These are phyloP conservation scores for Babjeviella inositovora DNA, from an alignment of 805 yeast species.

Conservation along the genomic window DNA sequence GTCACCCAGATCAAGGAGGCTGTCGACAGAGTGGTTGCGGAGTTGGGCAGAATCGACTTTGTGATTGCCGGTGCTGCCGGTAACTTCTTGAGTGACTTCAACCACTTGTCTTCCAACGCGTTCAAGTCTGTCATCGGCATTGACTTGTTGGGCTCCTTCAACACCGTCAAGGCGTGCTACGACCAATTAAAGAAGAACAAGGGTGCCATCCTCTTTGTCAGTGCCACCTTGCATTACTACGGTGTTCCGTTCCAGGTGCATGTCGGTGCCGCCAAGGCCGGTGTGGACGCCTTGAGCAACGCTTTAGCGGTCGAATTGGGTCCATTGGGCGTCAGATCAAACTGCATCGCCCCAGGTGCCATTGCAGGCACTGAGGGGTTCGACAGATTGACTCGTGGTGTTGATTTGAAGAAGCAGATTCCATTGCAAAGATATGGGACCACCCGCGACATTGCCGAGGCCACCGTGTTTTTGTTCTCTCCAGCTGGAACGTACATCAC, in stretches of 20 bases:
- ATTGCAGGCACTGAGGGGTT: conserved; percentile 82
- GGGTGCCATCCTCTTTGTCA: conserved; percentile 65
- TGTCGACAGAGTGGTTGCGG: conserved; percentile 43
- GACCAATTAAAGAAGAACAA: conserved; percentile 44
- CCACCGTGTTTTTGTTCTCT: conserved; percentile 73
- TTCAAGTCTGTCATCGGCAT: conserved; percentile 79
- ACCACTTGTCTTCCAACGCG: conserved; percentile 68
- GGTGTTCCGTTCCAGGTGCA: conserved; percentile 85
- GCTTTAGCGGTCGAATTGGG: conserved; percentile 86
- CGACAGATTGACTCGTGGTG: conserved; percentile 35
- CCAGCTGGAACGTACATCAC: conserved; percentile 67
- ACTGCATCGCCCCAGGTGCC: conserved; percentile 86
- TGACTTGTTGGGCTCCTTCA: conserved; percentile 78
- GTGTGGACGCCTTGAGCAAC: conserved; percentile 75
- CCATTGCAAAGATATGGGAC: conserved; percentile 59
- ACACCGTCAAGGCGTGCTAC: conserved; percentile 74
- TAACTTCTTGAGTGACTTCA: conserved; percentile 71
- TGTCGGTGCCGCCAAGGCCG: conserved; percentile 93
- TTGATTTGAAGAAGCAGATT: conserved; percentile 24
- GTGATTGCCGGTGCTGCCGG: conserved; percentile 97
- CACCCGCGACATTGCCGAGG: conserved; percentile 70
- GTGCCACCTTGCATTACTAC: conserved; percentile 80
- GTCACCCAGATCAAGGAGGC: conserved; percentile 44
- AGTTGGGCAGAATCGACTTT: conserved; percentile 67
- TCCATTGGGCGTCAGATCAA: conserved; percentile 71